A percentile compares a stretch with the other conserved stretches of the same genome.
phyloP scores from a whole-genome alignment of 805 yeast genomes.

The Alloascoidea africana region DNA sequence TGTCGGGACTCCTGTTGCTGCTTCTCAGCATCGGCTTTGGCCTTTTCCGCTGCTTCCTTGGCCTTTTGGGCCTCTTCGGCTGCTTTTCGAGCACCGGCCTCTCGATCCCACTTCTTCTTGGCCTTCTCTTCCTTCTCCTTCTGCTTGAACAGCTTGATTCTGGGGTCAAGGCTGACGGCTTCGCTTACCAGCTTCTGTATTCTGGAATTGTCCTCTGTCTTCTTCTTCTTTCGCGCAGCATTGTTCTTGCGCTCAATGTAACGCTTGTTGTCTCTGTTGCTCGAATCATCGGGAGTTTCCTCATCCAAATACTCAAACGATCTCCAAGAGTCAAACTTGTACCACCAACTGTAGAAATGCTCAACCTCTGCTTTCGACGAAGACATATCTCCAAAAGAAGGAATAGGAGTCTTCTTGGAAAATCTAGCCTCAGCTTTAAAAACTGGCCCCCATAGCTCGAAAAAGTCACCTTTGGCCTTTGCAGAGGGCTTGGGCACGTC shows the following conservation, averaged over 20 bases:
- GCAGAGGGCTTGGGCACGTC: slow-evolving; percentile 67
- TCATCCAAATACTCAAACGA: slow-evolving; percentile 95
- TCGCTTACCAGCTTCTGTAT: slow-evolving; percentile 75
- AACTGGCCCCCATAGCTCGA: slow-evolving; percentile 84
- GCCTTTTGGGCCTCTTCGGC: slow-evolving; percentile 82
- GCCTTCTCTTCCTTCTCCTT: slow-evolving; percentile 92
- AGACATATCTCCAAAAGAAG: slow-evolving; percentile 54
- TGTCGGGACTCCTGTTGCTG: slow-evolving; percentile 52
- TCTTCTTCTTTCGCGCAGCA: slow-evolving; percentile 92
- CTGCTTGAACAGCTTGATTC: slow-evolving; percentile 87
- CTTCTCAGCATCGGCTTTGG: slow-evolving; percentile 62
- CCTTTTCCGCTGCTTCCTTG: slow-evolving; percentile 79
- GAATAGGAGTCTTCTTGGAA: slow-evolving; percentile 84
- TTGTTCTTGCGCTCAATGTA: slow-evolving; percentile 94
- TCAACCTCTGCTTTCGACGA: slow-evolving; percentile 72
- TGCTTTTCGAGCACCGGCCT: slow-evolving; percentile 93
- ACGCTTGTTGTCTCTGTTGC: slow-evolving; percentile 99
- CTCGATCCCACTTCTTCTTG: slow-evolving; percentile 92
- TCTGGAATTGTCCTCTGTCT: slow-evolving; percentile 93
- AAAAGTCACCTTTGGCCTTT: slow-evolving; percentile 58
- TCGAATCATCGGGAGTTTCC: slow-evolving; percentile 98
- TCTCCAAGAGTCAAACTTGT: slow-evolving; percentile 95
- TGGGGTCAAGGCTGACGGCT: slow-evolving; percentile 84
- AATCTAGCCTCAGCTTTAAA: slow-evolving; percentile 85
- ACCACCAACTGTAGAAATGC: slow-evolving; percentile 82